Evolutionary conservation across 495 filamentous ascomycete species (phyloP).

Genomic region (Ascodesmis nigricans): DNA sequence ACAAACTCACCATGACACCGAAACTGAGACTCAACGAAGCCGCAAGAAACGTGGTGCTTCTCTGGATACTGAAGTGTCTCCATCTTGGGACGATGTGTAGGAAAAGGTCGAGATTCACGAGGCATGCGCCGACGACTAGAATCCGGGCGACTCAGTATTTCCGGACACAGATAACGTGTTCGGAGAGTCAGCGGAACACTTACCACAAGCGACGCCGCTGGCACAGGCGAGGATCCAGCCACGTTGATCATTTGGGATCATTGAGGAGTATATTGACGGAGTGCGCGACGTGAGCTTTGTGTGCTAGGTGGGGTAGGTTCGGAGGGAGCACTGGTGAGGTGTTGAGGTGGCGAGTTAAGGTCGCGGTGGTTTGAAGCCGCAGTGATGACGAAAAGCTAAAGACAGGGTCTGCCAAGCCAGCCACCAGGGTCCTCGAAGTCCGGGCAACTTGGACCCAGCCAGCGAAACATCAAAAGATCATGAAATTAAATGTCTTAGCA

Average conservation of each 20-base stretch:
- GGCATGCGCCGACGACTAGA: conserved; percentile 44
- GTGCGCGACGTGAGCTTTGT: too few species aligned
- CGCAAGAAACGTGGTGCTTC: conserved; percentile 70
- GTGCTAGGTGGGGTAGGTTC: too few species aligned
- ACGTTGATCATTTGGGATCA: conserved; percentile 46
- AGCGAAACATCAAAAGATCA: too few species aligned
- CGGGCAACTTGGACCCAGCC: too few species aligned
- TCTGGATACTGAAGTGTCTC: conserved; percentile 64
- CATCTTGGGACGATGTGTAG: conserved; percentile 47
- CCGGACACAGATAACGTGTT: not conserved
- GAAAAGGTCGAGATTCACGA: conserved; percentile 70
- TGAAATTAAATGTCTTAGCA: too few species aligned
- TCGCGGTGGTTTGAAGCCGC: too few species aligned
- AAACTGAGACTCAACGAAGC: conserved; percentile 80
- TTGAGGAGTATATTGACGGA: too few species aligned
- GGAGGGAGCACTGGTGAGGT: too few species aligned
- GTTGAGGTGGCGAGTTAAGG: too few species aligned
- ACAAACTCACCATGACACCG: conserved; percentile 69
- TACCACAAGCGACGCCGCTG: conserved; percentile 43
- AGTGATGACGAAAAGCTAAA: too few species aligned
- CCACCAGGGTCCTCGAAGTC: too few species aligned
- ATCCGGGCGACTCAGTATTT: conserved; percentile 1
- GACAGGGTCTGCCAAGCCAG: too few species aligned
- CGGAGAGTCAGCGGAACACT: not conserved
- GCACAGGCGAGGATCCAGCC: conserved; percentile 83